phyloP scores from a whole-genome alignment of 805 yeast genomes.

The Ascoidea asiatica region DNA sequence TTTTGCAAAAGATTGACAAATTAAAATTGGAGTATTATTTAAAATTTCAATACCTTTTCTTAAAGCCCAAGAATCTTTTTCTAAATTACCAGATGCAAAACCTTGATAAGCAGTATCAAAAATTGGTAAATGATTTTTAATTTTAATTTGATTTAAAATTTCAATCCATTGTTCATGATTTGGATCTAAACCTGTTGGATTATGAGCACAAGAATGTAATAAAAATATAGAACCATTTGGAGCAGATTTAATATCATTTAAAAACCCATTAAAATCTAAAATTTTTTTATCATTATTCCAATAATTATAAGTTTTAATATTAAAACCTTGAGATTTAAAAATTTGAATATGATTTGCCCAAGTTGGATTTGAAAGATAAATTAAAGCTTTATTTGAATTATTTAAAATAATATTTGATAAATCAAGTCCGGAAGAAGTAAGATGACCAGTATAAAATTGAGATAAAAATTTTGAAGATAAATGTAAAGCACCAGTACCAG shows the following conservation, averaged over 20 bases:
- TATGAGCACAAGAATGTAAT: conserved; percentile 94
- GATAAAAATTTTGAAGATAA: conserved; percentile 68
- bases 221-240: conserved; percentile 67
- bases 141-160: conserved; percentile 49
- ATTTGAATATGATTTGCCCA: conserved; percentile 93
- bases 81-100: conserved; percentile 81
- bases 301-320: conserved; percentile 64
- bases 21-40: conserved; percentile 42
- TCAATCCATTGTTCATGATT: conserved; percentile 65
- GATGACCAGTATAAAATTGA: conserved; percentile 19
- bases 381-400: conserved; percentile 23
- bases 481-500: conserved; percentile 92
- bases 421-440: conserved; percentile 4
- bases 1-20: conserved; percentile 94
- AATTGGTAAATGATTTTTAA: conserved; percentile 57
- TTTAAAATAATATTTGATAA: conserved; percentile 19
- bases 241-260: conserved; percentile 48
- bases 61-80: conserved; percentile 72
- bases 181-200: conserved; percentile 96
- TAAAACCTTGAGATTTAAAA: conserved; percentile 54
- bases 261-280: conserved; percentile 56
- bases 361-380: conserved; percentile 79
- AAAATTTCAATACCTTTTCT: conserved; percentile 37
- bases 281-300: conserved; percentile 63
- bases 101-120: conserved; percentile 98